Conservation (phyloP, 1,284 basidiomycete genomes). For the Cutaneotrichosporon dermatis region DNA sequence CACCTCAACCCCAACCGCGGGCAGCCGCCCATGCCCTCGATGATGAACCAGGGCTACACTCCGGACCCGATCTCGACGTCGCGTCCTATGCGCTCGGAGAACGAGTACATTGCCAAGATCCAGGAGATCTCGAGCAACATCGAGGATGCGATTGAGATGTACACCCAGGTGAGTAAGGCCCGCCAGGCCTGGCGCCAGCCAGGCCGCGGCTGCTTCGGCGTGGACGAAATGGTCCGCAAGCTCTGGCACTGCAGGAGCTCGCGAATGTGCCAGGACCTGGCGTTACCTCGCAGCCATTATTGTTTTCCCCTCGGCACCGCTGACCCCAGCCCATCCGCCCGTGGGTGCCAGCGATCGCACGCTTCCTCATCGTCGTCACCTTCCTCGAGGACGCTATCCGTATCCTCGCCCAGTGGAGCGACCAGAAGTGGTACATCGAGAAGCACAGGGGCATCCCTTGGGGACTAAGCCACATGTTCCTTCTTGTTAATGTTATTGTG, state of each 20-base stretch:
- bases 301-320: too few species aligned
- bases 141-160: constrained; percentile 89
- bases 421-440: constrained; percentile 96
- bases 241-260: too few species aligned
- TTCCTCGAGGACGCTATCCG: constrained; percentile 92
- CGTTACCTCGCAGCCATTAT: too few species aligned
- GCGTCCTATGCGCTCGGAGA: constrained; percentile 45
- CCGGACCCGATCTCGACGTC: constrained; percentile 40
- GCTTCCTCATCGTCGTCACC: constrained; percentile 96
- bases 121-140: constrained; percentile 70
- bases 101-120: constrained; percentile 78
- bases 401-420: constrained; percentile 89
- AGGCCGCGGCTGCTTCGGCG: too few species aligned
- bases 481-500: constrained; percentile 85
- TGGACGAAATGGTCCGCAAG: too few species aligned
- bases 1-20: constrained; percentile 49
- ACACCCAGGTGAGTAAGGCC: constrained; percentile 67
- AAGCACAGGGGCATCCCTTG: constrained; percentile 92
- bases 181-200: too few species aligned
- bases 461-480: constrained; percentile 90
- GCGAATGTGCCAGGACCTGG: too few species aligned
- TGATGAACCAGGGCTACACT: constrained; percentile 26
- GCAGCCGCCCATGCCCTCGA: constrained; percentile 30
- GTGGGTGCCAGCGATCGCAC: constrained; percentile 87
- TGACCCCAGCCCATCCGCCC: constrained; percentile 69